These are phyloP conservation scores for Flaveria bidentis DNA, from an alignment of 129 eudicot species.

Conservation along the genomic window DNA sequence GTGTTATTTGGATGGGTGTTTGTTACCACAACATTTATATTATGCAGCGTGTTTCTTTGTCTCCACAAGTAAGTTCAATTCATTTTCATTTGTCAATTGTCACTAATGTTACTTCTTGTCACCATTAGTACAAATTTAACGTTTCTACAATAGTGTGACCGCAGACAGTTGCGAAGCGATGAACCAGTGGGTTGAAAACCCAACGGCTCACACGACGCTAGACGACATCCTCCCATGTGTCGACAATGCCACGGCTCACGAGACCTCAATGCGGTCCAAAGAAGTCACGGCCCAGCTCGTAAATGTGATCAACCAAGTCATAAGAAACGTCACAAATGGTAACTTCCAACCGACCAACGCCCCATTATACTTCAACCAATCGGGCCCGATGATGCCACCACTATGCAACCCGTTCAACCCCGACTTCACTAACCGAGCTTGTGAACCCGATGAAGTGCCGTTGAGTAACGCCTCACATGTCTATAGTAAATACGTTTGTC, in stretches of 20 bases:
- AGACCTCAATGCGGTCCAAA: slow-evolving; percentile 68
- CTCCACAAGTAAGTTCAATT: slow-evolving; percentile 78
- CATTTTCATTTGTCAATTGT: not conserved
- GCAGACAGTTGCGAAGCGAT: slow-evolving; percentile 90
- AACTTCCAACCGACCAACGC: slow-evolving; percentile 54
- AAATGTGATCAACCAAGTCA: slow-evolving; percentile 63
- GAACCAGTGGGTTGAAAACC: slow-evolving; percentile 87
- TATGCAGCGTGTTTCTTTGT: slow-evolving; percentile 85
- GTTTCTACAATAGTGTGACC: slow-evolving; percentile 53
- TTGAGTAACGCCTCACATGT: slow-evolving; percentile 72
- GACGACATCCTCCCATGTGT: slow-evolving; percentile 95
- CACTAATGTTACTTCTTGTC: not conserved
- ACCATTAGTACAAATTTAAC: not conserved
- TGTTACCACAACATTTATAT: slow-evolving; percentile 73
- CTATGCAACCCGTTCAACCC: slow-evolving; percentile 80
- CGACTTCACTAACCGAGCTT: slow-evolving; percentile 62
- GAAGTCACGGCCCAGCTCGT: slow-evolving; percentile 77
- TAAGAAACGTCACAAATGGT: slow-evolving; percentile 65
- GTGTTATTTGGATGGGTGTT: slow-evolving; percentile 85
- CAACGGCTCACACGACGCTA: slow-evolving; percentile 86
- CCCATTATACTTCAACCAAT: slow-evolving; percentile 83
- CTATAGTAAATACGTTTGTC: slow-evolving; percentile 67
- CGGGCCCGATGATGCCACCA: slow-evolving; percentile 78
- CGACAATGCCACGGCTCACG: slow-evolving; percentile 82
- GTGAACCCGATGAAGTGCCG: slow-evolving; percentile 63